Evolutionary conservation across 192 early-diverging fungal genomes (phyloP).

Genomic region (Helicostylum pulchrum): DNA sequence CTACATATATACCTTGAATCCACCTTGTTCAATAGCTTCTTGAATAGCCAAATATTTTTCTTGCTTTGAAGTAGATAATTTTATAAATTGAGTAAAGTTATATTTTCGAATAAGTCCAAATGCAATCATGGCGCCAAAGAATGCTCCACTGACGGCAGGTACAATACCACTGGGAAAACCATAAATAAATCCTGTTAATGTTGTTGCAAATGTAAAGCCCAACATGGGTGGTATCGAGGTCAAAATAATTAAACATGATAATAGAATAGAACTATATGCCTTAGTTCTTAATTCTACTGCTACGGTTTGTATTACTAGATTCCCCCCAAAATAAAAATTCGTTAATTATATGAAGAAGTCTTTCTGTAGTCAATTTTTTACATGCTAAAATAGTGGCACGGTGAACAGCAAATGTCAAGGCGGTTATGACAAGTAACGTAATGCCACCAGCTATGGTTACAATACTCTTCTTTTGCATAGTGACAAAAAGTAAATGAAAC

Average conservation of each 20-base stretch:
- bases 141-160: slow-evolving; percentile 42
- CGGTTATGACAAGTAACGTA: too few species aligned
- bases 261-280: slow-evolving; percentile 21
- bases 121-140: slow-evolving; percentile 25
- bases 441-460: too few species aligned
- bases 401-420: too few species aligned
- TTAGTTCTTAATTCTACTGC: slow-evolving; percentile 22
- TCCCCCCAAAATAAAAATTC: not conserved
- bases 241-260: slow-evolving; percentile 25
- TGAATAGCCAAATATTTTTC: slow-evolving; percentile 27
- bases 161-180: slow-evolving; percentile 46
- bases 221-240: slow-evolving; percentile 49
- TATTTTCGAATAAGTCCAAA: slow-evolving; percentile 26
- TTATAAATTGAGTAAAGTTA: slow-evolving; percentile 19
- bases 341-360: not conserved
- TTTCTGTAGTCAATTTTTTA: not conserved
- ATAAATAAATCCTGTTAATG: slow-evolving; percentile 51
- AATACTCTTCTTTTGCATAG: too few species aligned
- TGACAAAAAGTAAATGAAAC: too few species aligned
- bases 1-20: slow-evolving; percentile 20
- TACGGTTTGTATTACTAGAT: slow-evolving; percentile 16
- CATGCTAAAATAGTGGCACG: not conserved
- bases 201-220: slow-evolving; percentile 40
- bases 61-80: slow-evolving; percentile 17
- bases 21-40: slow-evolving; percentile 35